These are phyloP conservation scores for Xylaria sp. DNA, from an alignment of 2,329 filamentous ascomycete species.

Conservation along the genomic window DNA sequence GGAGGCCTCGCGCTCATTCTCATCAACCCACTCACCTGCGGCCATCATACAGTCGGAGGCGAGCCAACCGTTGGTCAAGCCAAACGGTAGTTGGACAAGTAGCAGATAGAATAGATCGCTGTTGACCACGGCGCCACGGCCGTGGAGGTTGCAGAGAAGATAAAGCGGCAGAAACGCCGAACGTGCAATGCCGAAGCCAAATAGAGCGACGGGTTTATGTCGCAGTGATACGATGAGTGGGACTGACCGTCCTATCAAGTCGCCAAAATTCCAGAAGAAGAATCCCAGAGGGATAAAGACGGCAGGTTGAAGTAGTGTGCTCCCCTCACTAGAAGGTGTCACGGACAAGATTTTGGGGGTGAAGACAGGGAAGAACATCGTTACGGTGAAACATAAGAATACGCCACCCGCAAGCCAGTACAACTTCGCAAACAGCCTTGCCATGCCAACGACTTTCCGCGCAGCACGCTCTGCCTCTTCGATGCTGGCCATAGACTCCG, in stretches of 20 bases:
- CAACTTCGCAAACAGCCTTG: slow-evolving; percentile 78
- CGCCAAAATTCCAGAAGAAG: slow-evolving; percentile 92
- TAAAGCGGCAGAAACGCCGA: slow-evolving; percentile 84
- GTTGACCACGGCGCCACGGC: slow-evolving; percentile 75
- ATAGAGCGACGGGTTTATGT: slow-evolving; percentile 73
- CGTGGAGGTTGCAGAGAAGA: slow-evolving; percentile 86
- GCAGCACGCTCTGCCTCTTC: slow-evolving; percentile 64
- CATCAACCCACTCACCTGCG: slow-evolving; percentile 81
- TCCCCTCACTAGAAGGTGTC: slow-evolving; percentile 53
- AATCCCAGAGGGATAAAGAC: slow-evolving; percentile 92
- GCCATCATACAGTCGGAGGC: slow-evolving; percentile 93
- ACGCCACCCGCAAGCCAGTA: slow-evolving; percentile 81
- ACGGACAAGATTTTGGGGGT: slow-evolving; percentile 74
- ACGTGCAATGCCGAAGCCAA: slow-evolving; percentile 73
- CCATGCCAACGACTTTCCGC: slow-evolving; percentile 65
- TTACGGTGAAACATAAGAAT: slow-evolving; percentile 81
- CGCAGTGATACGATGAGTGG: slow-evolving; percentile 67
- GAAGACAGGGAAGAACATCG: slow-evolving; percentile 97
- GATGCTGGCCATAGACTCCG: slow-evolving; percentile 61
- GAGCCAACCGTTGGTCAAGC: slow-evolving; percentile 86
- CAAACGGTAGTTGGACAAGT: slow-evolving; percentile 85
- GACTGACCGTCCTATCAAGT: slow-evolving; percentile 79
- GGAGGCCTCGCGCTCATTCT: slow-evolving; percentile 85
- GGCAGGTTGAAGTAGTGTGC: slow-evolving; percentile 73
- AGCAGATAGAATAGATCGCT: slow-evolving; percentile 92